Conservation (phyloP, 768 basidiomycete genomes). For the Xerocomus potaroensis region DNA sequence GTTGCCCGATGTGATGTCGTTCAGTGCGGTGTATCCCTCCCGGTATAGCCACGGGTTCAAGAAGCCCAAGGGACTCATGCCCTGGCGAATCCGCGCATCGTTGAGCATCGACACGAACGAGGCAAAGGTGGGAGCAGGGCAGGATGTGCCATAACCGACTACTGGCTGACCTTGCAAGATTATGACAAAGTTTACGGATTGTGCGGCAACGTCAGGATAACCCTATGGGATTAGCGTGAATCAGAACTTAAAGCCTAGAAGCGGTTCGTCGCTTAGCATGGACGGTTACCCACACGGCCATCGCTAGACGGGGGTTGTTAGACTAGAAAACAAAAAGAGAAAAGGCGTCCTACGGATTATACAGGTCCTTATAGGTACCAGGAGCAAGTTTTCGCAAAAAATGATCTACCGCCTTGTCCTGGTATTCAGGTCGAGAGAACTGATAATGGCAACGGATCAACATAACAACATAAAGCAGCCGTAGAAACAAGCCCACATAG, state of each 20-base stretch:
- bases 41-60: slow-evolving; percentile 57
- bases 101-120: slow-evolving; percentile 62
- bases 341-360: slow-evolving; percentile 44
- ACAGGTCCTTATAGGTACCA: slow-evolving; percentile 53
- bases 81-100: slow-evolving; percentile 48
- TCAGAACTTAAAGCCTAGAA: background rate
- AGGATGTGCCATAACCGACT: slow-evolving; percentile 61
- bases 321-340: background rate
- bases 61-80: slow-evolving; percentile 52
- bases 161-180: slow-evolving; percentile 36
- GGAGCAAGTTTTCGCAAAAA: slow-evolving; percentile 45
- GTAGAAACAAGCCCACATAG: slow-evolving; percentile 37
- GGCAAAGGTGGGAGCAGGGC: slow-evolving; percentile 60
- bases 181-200: slow-evolving; percentile 46
- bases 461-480: slow-evolving; percentile 1
- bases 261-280: background rate
- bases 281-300: slow-evolving; percentile 46
- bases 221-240: slow-evolving; percentile 30
- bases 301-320: slow-evolving; percentile 24
- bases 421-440: slow-evolving; percentile 55
- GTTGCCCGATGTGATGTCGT: slow-evolving; percentile 56
- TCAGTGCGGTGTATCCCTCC: slow-evolving; percentile 34
- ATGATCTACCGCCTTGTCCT: slow-evolving; percentile 38
- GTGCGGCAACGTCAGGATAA: slow-evolving; percentile 65
- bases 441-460: slow-evolving; percentile 15